phyloP scores from a whole-genome alignment of 176 grass and related monocot genomes.

The Ampelocalamus luodianensis region DNA sequence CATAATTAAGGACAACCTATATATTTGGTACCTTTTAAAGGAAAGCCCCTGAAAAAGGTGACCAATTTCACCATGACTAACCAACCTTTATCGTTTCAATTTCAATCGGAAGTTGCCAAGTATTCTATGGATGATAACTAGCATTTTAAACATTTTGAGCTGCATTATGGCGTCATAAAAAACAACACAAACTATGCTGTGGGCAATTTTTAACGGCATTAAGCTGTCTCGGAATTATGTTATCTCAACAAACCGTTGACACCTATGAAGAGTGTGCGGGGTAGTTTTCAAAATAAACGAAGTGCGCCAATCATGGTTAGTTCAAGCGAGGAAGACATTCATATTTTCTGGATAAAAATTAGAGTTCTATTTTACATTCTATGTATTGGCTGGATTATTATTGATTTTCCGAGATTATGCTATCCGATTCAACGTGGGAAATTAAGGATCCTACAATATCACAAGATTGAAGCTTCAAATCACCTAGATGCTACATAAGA shows the following conservation, averaged over 20 bases:
- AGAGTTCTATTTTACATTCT: not conserved
- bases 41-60: not conserved
- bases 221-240: not conserved
- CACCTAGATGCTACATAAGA: not conserved
- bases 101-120: not conserved
- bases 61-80: not conserved
- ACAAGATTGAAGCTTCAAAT: not conserved
- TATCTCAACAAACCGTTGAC: not conserved
- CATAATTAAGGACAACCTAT: not conserved
- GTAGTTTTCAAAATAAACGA: not conserved
- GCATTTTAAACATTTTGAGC: not conserved
- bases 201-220: not conserved
- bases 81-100: not conserved
- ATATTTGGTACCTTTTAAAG: not conserved
- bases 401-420: not conserved
- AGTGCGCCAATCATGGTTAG: not conserved
- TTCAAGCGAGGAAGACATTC: not conserved
- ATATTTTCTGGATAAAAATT: not conserved
- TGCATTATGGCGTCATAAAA: not conserved
- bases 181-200: not conserved
- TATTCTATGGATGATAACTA: not conserved
- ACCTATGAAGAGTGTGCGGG: not conserved
- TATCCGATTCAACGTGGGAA: not conserved
- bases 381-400: not conserved
- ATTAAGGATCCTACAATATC: not conserved